Percentiles rank a stretch among this genome's conserved stretches.
Conservation (phyloP, 2,329 filamentous ascomycete genomes). For the Curvularia hawaiiensis region DNA sequence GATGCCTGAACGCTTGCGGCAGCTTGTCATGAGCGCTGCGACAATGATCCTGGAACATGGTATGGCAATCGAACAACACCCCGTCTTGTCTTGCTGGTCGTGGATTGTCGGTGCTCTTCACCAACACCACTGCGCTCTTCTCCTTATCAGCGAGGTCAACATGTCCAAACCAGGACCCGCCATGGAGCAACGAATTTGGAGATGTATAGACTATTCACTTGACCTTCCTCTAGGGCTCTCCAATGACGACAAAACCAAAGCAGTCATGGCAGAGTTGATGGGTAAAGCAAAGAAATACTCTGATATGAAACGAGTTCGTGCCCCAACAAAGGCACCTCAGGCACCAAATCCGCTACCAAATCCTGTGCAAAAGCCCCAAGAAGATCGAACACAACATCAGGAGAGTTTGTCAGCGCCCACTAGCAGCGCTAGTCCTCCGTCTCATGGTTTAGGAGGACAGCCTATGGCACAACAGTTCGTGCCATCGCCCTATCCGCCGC, state of each 20-base stretch:
- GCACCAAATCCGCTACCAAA: slow-evolving; percentile 37
- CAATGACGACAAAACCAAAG: slow-evolving; percentile 62
- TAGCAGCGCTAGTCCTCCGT: slow-evolving; percentile 1
- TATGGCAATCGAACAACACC: slow-evolving; percentile 59
- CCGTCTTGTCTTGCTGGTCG: slow-evolving; percentile 62
- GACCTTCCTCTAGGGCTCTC: slow-evolving; percentile 60
- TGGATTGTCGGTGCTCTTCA: slow-evolving; percentile 76
- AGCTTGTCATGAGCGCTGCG: slow-evolving; percentile 67
- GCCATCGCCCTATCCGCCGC: slow-evolving; percentile 7
- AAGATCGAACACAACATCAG: slow-evolving; percentile 10
- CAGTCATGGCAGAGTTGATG: slow-evolving; percentile 66
- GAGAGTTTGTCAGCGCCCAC: slow-evolving; percentile 7
- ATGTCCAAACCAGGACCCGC: slow-evolving; percentile 60
- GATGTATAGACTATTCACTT: slow-evolving; percentile 74
- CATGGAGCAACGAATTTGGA: slow-evolving; percentile 71
- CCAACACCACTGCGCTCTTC: slow-evolving; percentile 72
- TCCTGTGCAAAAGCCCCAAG: slow-evolving; percentile 15
- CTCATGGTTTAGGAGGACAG: slow-evolving; percentile 4
- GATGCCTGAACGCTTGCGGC: slow-evolving; percentile 67
- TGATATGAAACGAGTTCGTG: slow-evolving; percentile 62
- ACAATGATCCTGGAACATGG: slow-evolving; percentile 60
- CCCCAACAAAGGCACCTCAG: slow-evolving; percentile 53
- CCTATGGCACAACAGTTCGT: slow-evolving; percentile 7
- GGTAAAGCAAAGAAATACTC: slow-evolving; percentile 66
- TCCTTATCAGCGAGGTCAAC: slow-evolving; percentile 71